These are phyloP conservation scores for Apostasia ramifera DNA, from an alignment of 106 monocot genomes.

Conservation along the genomic window DNA sequence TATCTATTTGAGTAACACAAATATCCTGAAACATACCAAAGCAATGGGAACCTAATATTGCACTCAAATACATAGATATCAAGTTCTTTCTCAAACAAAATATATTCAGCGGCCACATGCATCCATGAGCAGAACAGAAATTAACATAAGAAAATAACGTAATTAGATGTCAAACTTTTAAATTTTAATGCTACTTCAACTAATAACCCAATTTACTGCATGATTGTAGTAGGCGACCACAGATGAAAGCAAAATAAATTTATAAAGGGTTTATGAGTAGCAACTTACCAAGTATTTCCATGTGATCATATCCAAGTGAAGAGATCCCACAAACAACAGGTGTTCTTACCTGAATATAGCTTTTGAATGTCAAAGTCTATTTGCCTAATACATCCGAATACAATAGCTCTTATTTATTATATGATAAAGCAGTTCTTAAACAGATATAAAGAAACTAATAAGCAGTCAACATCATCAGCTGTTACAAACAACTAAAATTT, in stretches of 20 bases:
- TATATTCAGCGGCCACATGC: background rate
- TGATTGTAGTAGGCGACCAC: background rate
- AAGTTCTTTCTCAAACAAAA: background rate
- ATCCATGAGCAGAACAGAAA: background rate
- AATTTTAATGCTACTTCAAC: background rate
- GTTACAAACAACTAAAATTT: background rate
- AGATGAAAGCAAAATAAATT: background rate
- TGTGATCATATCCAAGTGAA: constrained; percentile 93
- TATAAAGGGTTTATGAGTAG: background rate
- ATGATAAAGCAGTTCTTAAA: no score
- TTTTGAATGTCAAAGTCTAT: background rate
- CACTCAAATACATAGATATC: no score
- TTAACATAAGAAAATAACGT: background rate
- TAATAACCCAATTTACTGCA: background rate
- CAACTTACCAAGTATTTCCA: constrained; percentile 93
- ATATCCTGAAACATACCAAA: no score
- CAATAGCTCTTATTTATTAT: background rate
- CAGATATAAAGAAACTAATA: no score
- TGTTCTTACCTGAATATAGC: constrained; percentile 51
- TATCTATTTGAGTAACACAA: no score
- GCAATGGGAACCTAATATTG: no score
- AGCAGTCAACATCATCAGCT: no score
- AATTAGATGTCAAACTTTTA: no score
- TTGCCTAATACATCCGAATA: background rate
- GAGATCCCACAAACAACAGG: constrained; percentile 94